A percentile compares a stretch with the other conserved stretches of the same genome.
These are phyloP conservation scores for Sicyos baderoa DNA, from an alignment of 306 rosid species.

Conservation along the genomic window DNA sequence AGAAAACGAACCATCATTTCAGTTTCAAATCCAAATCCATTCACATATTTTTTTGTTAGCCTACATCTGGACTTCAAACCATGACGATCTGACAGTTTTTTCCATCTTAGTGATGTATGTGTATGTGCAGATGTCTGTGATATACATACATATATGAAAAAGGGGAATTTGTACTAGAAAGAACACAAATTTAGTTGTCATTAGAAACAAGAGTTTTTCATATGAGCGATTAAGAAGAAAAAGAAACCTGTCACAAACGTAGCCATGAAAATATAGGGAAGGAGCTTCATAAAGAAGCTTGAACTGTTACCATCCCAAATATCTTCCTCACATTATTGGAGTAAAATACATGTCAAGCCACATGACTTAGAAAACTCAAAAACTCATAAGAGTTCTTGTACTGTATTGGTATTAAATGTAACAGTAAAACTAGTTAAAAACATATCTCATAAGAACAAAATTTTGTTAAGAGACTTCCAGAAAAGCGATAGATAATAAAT, in stretches of 20 bases:
- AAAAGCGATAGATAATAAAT: background rate
- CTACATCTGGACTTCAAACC: background rate
- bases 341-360: background rate
- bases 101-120: background rate
- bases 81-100: background rate
- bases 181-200: no score
- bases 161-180: no score
- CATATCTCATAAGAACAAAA: background rate
- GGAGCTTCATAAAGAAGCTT: slow-evolving; percentile 8
- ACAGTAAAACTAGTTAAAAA: slow-evolving; percentile 2
- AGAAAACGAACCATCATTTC: background rate
- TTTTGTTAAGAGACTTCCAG: background rate
- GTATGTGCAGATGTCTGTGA: background rate
- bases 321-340: background rate
- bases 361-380: background rate
- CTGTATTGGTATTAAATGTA: background rate
- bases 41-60: background rate
- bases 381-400: background rate
- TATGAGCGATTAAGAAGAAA: background rate
- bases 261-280: background rate
- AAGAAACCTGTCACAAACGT: background rate
- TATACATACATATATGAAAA: no score
- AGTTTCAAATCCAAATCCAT: background rate
- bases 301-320: background rate
- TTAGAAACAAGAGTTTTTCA: no score